Conservation (phyloP, 768 basidiomycete species). For the Trametes punicea region DNA sequence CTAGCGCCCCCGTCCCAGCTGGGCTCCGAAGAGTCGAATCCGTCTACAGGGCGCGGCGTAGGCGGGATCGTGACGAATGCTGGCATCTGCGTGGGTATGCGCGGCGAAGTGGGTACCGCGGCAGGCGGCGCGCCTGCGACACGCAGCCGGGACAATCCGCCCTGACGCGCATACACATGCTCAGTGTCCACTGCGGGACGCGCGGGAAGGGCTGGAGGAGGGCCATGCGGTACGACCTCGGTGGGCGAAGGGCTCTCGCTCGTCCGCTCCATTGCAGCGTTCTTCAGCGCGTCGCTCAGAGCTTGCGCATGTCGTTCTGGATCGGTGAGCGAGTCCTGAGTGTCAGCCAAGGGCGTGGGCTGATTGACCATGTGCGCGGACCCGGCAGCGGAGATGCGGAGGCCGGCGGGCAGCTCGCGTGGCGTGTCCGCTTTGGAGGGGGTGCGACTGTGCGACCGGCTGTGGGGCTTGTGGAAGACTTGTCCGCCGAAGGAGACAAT, state of each 20-base stretch:
- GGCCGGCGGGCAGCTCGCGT: background rate
- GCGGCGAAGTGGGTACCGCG: conserved; percentile 23
- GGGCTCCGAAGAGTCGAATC: background rate
- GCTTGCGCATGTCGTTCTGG: conserved; percentile 13
- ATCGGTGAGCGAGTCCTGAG: conserved; percentile 2
- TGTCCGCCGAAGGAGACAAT: conserved; percentile 83
- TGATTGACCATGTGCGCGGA: background rate
- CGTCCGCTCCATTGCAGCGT: background rate
- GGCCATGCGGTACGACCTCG: background rate
- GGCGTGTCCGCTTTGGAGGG: conserved; percentile 20
- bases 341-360: background rate
- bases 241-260: background rate
- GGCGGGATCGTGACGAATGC: conserved; percentile 35
- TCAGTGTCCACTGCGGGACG: background rate
- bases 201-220: background rate
- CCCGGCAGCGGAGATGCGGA: background rate
- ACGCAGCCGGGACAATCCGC: conserved; percentile 18
- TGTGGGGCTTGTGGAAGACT: conserved; percentile 56
- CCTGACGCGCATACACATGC: background rate
- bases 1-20: background rate
- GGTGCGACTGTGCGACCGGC: conserved; percentile 33
- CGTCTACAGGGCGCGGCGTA: conserved; percentile 29
- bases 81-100: conserved; percentile 18
- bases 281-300: conserved; percentile 20
- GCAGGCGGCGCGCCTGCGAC: conserved; percentile 28